Percentiles rank a stretch among this genome's conserved stretches.
Conservation (phyloP, 176 grass and related monocot genomes). For the Melocanna baccifera region DNA sequence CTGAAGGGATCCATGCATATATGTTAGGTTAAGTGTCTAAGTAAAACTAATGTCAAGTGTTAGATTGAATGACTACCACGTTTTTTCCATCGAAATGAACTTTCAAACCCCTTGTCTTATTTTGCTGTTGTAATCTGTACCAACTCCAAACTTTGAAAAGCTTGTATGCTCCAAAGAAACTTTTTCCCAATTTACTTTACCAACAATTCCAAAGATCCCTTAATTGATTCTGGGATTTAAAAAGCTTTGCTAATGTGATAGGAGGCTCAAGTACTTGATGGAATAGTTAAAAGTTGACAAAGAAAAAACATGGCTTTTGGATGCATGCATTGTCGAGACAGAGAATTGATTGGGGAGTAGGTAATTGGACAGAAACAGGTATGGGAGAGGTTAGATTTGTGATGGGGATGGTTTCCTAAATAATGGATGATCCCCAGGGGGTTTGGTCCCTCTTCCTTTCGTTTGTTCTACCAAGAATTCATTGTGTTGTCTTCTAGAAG, state of each 20-base stretch:
- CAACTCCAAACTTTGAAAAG: conserved; percentile 31
- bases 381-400: conserved; percentile 47
- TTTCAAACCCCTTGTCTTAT: not conserved
- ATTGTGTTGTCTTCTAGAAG: conserved; percentile 10
- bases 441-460: not conserved
- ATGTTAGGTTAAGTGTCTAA: not conserved
- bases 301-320: not conserved
- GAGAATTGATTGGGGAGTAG: conserved; percentile 49
- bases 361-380: conserved; percentile 45
- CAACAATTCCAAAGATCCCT: not conserved
- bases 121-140: conserved; percentile 1
- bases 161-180: not conserved
- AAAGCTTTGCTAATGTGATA: conserved; percentile 29
- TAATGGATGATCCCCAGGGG: not conserved
- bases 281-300: conserved; percentile 13
- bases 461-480: conserved; percentile 11
- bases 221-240: not conserved
- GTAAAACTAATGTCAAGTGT: not conserved
- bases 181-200: not conserved
- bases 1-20: not conserved
- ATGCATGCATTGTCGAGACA: conserved; percentile 19
- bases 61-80: not conserved
- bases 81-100: conserved; percentile 7
- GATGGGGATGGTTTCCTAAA: conserved; percentile 48
- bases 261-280: conserved; percentile 15